Evolutionary conservation across 495 filamentous ascomycete genomes (phyloP).

Genomic region (Bathelium albidoporum): DNA sequence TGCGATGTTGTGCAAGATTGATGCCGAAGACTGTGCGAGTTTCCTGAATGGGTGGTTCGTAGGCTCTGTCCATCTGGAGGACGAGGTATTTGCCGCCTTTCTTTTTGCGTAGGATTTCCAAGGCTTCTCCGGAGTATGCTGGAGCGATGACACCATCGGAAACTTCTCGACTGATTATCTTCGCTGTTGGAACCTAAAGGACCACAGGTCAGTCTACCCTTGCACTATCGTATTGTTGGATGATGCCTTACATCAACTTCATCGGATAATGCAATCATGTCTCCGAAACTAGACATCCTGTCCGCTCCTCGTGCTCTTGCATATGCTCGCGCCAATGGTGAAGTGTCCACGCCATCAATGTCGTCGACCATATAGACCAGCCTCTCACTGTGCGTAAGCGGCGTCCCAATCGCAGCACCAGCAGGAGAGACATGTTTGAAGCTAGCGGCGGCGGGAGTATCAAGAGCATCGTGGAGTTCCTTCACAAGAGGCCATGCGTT

Average conservation of each 20-base stretch:
- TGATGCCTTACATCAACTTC: slow-evolving; percentile 52
- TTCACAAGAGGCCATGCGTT: slow-evolving; percentile 96
- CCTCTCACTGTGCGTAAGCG: slow-evolving; percentile 73
- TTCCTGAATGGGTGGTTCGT: slow-evolving; percentile 66
- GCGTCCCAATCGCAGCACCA: slow-evolving; percentile 85
- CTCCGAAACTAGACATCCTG: slow-evolving; percentile 94
- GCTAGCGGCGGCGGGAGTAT: slow-evolving; percentile 84
- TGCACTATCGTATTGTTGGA: background rate
- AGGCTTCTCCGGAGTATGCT: slow-evolving; percentile 68
- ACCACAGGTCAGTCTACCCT: background rate
- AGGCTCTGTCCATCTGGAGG: slow-evolving; percentile 84
- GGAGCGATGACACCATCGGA: slow-evolving; percentile 94
- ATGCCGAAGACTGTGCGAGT: slow-evolving; percentile 81
- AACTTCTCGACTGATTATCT: slow-evolving; percentile 94
- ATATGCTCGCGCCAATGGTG: slow-evolving; percentile 82
- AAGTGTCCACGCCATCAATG: slow-evolving; percentile 76
- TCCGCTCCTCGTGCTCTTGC: slow-evolving; percentile 90
- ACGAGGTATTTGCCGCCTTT: slow-evolving; percentile 96
- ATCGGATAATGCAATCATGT: slow-evolving; percentile 87
- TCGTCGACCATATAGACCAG: slow-evolving; percentile 98
- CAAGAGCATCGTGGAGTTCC: slow-evolving; percentile 81
- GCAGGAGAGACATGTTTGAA: slow-evolving; percentile 99
- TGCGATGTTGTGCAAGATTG: slow-evolving; percentile 75
- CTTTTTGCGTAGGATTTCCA: slow-evolving; percentile 92
- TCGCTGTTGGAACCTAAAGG: slow-evolving; percentile 56